Conservation (phyloP, 805 yeast genomes). For the Ogataea neopini region DNA sequence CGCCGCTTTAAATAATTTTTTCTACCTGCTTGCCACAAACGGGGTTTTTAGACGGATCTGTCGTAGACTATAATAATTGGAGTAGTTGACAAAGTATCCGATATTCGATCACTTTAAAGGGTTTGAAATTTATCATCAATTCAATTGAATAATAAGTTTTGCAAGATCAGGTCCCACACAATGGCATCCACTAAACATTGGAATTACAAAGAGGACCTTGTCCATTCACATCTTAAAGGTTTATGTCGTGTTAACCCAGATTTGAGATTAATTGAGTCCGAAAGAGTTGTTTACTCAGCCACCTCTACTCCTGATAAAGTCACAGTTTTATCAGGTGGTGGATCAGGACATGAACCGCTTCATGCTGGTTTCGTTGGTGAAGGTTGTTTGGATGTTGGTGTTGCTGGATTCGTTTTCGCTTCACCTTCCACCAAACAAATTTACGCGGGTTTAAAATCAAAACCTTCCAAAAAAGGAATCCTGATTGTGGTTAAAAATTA, state of each 20-base stretch:
- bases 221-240: conserved; percentile 51
- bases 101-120: neutral
- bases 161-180: too few species aligned
- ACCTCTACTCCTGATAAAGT: conserved; percentile 50
- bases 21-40: neutral
- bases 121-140: neutral
- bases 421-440: conserved; percentile 89
- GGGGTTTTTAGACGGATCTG: neutral
- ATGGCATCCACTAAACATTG: conserved; percentile 43
- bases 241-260: conserved; percentile 56
- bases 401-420: conserved; percentile 89
- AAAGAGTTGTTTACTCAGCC: conserved; percentile 51
- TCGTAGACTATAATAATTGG: neutral
- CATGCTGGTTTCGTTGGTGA: conserved; percentile 91
- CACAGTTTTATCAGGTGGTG: conserved; percentile 85
- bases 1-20: neutral
- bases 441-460: conserved; percentile 64
- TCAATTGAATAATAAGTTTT: too few species aligned
- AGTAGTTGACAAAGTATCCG: neutral
- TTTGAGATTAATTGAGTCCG: conserved; percentile 52
- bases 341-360: conserved; percentile 94
- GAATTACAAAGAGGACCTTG: conserved; percentile 49
- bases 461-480: conserved; percentile 59
- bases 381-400: conserved; percentile 83
- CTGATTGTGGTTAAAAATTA: conserved; percentile 84